Percentiles rank a stretch among this genome's conserved stretches.
Conservation (phyloP, 1,139 yeast genomes). For the Barnettozyma hawaiiensis region DNA sequence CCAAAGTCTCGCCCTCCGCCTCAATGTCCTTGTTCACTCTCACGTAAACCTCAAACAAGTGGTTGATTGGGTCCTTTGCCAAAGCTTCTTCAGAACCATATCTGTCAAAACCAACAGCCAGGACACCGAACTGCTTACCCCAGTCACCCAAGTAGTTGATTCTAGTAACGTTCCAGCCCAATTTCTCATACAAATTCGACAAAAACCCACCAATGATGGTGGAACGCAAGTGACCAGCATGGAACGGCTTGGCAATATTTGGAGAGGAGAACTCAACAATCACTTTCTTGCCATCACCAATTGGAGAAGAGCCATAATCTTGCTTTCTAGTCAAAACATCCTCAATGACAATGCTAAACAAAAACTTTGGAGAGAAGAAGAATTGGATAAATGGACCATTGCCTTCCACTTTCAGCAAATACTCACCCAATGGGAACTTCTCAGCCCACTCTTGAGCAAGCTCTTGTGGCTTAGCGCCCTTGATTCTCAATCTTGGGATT, state of each 20-base stretch:
- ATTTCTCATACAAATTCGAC: slow-evolving; percentile 79
- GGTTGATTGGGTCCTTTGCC: slow-evolving; percentile 81
- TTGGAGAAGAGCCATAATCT: slow-evolving; percentile 67
- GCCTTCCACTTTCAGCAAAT: slow-evolving; percentile 63
- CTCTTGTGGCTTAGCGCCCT: slow-evolving; percentile 79
- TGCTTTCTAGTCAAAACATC: slow-evolving; percentile 59
- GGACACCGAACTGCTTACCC: slow-evolving; percentile 97
- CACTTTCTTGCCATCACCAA: slow-evolving; percentile 70
- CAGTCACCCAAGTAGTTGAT: slow-evolving; percentile 97
- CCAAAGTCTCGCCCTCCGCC: slow-evolving; percentile 62
- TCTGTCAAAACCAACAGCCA: slow-evolving; percentile 86
- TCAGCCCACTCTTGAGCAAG: slow-evolving; percentile 82
- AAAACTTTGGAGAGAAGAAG: slow-evolving; percentile 61
- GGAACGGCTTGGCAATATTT: slow-evolving; percentile 98
- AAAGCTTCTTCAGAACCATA: slow-evolving; percentile 79
- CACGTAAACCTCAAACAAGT: slow-evolving; percentile 91
- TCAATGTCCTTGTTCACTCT: slow-evolving; percentile 75
- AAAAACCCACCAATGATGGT: slow-evolving; percentile 98
- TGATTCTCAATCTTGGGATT: slow-evolving; percentile 85
- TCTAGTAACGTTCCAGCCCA: slow-evolving; percentile 87
- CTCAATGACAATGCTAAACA: slow-evolving; percentile 64
- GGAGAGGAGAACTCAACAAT: slow-evolving; percentile 94
- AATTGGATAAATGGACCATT: slow-evolving; percentile 93
- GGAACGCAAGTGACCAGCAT: slow-evolving; percentile 97
- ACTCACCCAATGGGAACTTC: slow-evolving; percentile 61